Evolutionary conservation across 495 filamentous ascomycete species (phyloP).

Genomic region (Xylaria acuta): DNA sequence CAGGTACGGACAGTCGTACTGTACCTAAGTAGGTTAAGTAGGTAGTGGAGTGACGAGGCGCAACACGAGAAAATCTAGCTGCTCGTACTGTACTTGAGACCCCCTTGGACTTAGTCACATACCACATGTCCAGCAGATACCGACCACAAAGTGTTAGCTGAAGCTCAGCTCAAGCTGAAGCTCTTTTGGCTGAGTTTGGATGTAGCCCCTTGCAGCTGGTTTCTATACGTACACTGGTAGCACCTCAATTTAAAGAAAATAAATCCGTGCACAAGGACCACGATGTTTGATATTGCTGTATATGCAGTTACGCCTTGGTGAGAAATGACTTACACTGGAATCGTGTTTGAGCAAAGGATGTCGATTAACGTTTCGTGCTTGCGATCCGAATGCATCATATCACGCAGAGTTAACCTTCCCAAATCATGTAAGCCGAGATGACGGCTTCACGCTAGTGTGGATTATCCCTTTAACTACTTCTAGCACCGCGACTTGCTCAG

Average conservation of each 20-base stretch:
- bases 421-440: neutral
- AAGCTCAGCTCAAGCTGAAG: neutral
- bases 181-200: neutral
- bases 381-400: neutral
- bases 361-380: neutral
- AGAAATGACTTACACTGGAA: neutral
- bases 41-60: neutral
- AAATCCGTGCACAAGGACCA: neutral
- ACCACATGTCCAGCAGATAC: neutral
- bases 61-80: neutral
- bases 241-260: neutral
- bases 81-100: too few species aligned
- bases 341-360: too few species aligned
- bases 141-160: neutral
- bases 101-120: neutral
- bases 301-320: neutral
- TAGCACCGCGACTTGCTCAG: too few species aligned
- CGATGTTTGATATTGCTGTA: neutral
- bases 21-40: too few species aligned
- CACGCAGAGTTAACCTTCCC: neutral
- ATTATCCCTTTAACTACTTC: too few species aligned
- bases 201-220: neutral
- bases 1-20: neutral
- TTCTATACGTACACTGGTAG: neutral
- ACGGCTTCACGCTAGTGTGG: neutral